Conservation (phyloP, 192 early-diverging fungal species). For the Spizellomyces sp. region DNA sequence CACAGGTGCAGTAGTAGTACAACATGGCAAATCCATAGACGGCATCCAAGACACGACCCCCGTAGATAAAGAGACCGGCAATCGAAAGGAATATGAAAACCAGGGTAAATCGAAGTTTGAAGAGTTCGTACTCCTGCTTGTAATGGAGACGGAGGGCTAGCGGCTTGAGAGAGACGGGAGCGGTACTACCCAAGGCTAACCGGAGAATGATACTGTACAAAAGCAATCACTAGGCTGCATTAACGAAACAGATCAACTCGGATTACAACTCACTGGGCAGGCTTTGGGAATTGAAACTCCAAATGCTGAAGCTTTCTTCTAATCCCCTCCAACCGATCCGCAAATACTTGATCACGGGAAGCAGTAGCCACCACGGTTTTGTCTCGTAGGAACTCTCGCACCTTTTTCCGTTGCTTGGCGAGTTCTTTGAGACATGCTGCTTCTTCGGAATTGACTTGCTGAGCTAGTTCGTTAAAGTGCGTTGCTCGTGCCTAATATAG, state of each 20-base stretch:
- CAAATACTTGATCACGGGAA: not conserved
- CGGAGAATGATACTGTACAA: constrained; percentile 38
- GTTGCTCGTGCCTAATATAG: constrained; percentile 30
- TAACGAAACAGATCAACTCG: not conserved
- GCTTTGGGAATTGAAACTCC: constrained; percentile 41
- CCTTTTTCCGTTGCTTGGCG: constrained; percentile 9
- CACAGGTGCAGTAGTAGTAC: constrained; percentile 50
- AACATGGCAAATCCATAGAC: constrained; percentile 37
- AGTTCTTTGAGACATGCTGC: constrained; percentile 38
- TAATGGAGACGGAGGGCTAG: constrained; percentile 39
- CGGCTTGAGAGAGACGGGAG: constrained; percentile 45
- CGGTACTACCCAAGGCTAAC: constrained; percentile 41
- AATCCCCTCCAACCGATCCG: constrained; percentile 16
- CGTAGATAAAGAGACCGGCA: constrained; percentile 2
- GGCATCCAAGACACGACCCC: constrained; percentile 31
- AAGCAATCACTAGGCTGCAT: not conserved
- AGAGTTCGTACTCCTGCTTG: constrained; percentile 50
- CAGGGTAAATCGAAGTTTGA: constrained; percentile 44
- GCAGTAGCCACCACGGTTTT: constrained; percentile 5
- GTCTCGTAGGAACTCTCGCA: constrained; percentile 20
- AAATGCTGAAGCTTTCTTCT: constrained; percentile 26
- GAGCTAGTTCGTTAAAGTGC: constrained; percentile 39
- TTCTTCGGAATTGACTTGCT: constrained; percentile 41
- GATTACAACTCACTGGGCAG: constrained; percentile 36
- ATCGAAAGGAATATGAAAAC: constrained; percentile 16